Conservation (phyloP, 129 eudicot species). For the Tagetes patula region DNA sequence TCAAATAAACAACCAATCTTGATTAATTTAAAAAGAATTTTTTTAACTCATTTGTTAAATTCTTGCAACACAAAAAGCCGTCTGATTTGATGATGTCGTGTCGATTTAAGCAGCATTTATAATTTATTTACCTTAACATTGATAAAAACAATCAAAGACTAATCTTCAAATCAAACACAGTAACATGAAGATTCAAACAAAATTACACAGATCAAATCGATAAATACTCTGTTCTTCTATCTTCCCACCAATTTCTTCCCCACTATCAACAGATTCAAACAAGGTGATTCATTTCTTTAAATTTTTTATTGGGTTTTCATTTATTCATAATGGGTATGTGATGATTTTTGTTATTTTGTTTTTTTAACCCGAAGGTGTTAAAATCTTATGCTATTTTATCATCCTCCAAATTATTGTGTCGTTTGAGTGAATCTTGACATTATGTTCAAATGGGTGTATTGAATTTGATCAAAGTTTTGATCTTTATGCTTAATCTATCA, state of each 20-base stretch:
- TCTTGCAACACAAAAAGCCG: constrained; percentile 34
- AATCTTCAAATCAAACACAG: constrained; percentile 25
- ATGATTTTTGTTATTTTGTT: constrained; percentile 22
- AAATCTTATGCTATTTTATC: constrained; percentile 10
- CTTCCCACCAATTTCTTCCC: constrained; percentile 13
- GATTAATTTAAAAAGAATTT: background rate
- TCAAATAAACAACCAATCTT: background rate
- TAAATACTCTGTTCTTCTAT: constrained; percentile 17
- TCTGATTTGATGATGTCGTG: constrained; percentile 32
- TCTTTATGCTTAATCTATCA: constrained; percentile 15
- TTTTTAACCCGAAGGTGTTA: background rate
- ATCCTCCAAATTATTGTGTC: background rate
- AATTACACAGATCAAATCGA: constrained; percentile 29
- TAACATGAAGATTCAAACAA: constrained; percentile 33
- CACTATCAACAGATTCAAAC: constrained; percentile 27
- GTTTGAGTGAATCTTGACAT: constrained; percentile 17
- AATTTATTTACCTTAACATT: constrained; percentile 1
- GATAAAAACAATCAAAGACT: constrained; percentile 12
- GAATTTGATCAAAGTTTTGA: constrained; percentile 13
- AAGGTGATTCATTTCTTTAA: constrained; percentile 32
- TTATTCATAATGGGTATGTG: constrained; percentile 18
- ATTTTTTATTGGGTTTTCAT: constrained; percentile 23
- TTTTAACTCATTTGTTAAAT: background rate
- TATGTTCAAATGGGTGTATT: constrained; percentile 21
- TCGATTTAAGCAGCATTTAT: constrained; percentile 30